phyloP scores from a whole-genome alignment of 2,329 filamentous ascomycete species.

The Fusarium nelsonii region DNA sequence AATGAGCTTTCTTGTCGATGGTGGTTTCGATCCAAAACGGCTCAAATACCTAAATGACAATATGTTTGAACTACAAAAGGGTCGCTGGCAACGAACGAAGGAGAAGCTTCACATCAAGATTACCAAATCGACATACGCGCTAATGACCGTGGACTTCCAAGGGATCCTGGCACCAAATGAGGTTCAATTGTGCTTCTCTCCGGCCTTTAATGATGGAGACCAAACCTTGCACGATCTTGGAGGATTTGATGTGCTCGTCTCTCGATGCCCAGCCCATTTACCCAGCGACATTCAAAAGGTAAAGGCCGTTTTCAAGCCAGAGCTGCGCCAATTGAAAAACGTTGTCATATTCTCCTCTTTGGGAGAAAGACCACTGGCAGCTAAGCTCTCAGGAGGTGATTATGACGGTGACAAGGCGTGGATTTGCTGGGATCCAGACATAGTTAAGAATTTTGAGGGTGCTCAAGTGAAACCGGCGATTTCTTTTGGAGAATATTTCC shows the following conservation, averaged over 20 bases:
- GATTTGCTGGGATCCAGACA: slow-evolving; percentile 6
- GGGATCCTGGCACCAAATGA: not conserved
- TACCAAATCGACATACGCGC: not conserved
- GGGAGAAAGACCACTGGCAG: slow-evolving; percentile 70
- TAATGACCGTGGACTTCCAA: slow-evolving; percentile 10
- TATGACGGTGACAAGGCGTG: slow-evolving; percentile 1
- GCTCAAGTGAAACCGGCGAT: not conserved
- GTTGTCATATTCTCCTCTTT: slow-evolving; percentile 79
- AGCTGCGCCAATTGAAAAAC: slow-evolving; percentile 77
- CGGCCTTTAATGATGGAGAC: not conserved
- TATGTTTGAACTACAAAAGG: not conserved
- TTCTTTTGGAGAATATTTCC: not conserved
- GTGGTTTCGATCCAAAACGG: not conserved
- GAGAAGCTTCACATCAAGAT: not conserved
- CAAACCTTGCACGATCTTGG: slow-evolving; percentile 54
- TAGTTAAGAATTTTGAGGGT: slow-evolving; percentile 1
- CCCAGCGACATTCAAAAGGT: slow-evolving; percentile 78
- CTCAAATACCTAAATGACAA: not conserved
- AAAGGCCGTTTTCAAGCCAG: slow-evolving; percentile 64
- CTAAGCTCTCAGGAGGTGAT: slow-evolving; percentile 3
- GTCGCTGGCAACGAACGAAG: not conserved
- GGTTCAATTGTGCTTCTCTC: slow-evolving; percentile 1
- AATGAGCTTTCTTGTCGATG: slow-evolving; percentile 8
- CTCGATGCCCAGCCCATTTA: slow-evolving; percentile 75
- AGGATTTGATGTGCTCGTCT: slow-evolving; percentile 71